Conservation (phyloP, 148 eudicot genomes). For the Tetragonia tetragonoides region DNA sequence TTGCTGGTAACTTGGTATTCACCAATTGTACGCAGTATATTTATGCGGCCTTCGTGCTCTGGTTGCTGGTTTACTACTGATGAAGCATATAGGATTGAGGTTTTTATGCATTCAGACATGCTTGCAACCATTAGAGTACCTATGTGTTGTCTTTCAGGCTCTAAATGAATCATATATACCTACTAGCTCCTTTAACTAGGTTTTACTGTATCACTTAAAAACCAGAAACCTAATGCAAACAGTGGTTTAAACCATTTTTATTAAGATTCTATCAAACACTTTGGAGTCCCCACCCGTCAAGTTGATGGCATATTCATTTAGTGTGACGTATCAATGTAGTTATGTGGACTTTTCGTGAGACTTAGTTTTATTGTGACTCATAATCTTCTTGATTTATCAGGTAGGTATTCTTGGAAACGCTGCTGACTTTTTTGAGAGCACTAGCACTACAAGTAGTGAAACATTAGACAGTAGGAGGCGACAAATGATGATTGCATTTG, state of each 20-base stretch:
- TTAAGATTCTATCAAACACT: background rate
- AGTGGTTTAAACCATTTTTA: background rate
- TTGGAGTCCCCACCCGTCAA: background rate
- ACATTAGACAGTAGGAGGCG: constrained; percentile 50
- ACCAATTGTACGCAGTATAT: background rate
- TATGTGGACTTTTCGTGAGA: constrained; percentile 7
- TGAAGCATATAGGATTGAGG: background rate
- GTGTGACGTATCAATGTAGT: background rate
- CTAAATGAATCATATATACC: background rate
- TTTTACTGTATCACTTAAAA: background rate
- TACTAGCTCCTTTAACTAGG: background rate
- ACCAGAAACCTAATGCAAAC: background rate
- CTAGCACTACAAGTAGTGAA: constrained; percentile 38
- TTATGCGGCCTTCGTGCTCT: background rate
- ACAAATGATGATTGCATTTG: constrained; percentile 99
- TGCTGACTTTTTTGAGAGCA: constrained; percentile 67
- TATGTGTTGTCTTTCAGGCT: background rate
- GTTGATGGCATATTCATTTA: background rate
- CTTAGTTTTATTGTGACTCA: background rate
- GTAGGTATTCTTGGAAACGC: constrained; percentile 98
- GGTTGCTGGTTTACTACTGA: too few species aligned
- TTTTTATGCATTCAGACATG: background rate
- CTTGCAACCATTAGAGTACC: background rate
- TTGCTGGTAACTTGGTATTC: background rate
- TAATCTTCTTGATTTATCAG: constrained; percentile 32